Base-by-base conservation (phyloP, 305 asterid species). In the Fraxinus sp. region DNA sequence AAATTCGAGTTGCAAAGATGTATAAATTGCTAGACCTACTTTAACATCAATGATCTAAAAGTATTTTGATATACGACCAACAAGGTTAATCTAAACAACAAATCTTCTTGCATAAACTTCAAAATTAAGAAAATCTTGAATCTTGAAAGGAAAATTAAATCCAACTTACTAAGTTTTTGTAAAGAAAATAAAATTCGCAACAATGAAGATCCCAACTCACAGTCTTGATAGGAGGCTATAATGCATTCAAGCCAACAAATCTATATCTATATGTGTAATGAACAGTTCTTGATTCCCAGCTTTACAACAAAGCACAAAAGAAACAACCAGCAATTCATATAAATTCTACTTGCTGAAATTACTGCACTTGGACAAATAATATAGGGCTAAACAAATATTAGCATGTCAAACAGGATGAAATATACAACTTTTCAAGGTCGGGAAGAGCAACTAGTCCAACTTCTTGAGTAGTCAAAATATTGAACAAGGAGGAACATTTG, bases 371-470 rank as follows among this genome's bases (percentile, higher is more conserved):
- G 22, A 77, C 74, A 81, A 18, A 46, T 62, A 74, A 52, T 74
- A 28, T 14, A 36, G 74, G 33, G 22, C 41, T 78, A 32, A 26
- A 70, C 39, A 70, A 11, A 28, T 70, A 72, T 78, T 26, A 57
- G 79, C 14, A 76, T 64, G 83, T 79, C 79, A 46, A 79, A 79
- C 77, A 41, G 28, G 35, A 66, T 10, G 30, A n/a, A 24, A 46
- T 14, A 39, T 55, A 22, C 46, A 18, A 11, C 46, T 4, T 70
- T 70, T 30, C 13, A 13, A 5, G 62, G 74, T 28, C 1, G 22
- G 20, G 41, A 70, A 11, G 20, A 30, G 41, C 41, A 70, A 30
- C 75, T 70, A 13, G 75, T 30, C 41, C 75, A 70, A 28, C 41
- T 70, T 70, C 75, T 70, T 30, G 20, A 70, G 22, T 13, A 26